These are phyloP conservation scores for Berkeleyomyces basicola DNA, from an alignment of 2,329 filamentous ascomycete species.

Conservation along the genomic window DNA sequence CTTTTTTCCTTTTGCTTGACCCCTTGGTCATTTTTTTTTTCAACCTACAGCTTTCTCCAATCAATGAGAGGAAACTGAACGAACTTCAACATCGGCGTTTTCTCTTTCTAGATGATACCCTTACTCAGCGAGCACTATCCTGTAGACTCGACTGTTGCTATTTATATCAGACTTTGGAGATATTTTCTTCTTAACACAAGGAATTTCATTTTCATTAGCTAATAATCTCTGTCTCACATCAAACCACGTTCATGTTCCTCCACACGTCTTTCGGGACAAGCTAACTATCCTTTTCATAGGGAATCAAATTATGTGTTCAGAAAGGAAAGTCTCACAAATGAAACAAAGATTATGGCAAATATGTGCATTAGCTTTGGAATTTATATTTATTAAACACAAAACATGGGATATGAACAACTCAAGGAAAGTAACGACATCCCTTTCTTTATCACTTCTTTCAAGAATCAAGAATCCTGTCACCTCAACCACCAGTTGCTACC, in stretches of 20 bases:
- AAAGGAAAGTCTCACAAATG: too few relatives aligned
- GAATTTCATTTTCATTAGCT: background rate
- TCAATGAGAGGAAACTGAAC: slow-evolving; percentile 25
- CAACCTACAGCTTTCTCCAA: slow-evolving; percentile 7
- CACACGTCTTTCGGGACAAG: too few relatives aligned
- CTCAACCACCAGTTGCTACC: background rate
- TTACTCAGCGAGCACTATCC: background rate
- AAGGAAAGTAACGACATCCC: too few relatives aligned
- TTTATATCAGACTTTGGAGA: background rate
- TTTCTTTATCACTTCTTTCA: too few relatives aligned
- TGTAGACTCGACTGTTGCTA: slow-evolving; percentile 2
- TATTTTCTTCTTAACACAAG: slow-evolving; percentile 2
- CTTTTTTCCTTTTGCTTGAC: slow-evolving; percentile 13
- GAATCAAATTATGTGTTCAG: too few relatives aligned
- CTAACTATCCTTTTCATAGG: too few relatives aligned
- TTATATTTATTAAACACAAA: too few relatives aligned
- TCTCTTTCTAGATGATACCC: slow-evolving; percentile 25
- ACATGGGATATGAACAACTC: too few relatives aligned
- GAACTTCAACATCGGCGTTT: slow-evolving; percentile 31
- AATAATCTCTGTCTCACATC: background rate
- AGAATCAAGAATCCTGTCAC: too few relatives aligned
- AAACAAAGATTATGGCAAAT: too few relatives aligned
- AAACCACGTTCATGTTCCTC: background rate
- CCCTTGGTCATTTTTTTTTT: background rate
- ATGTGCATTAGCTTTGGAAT: too few relatives aligned